Base-by-base conservation (phyloP, 208 protist species). In the Crithidia mellificae region DNA sequence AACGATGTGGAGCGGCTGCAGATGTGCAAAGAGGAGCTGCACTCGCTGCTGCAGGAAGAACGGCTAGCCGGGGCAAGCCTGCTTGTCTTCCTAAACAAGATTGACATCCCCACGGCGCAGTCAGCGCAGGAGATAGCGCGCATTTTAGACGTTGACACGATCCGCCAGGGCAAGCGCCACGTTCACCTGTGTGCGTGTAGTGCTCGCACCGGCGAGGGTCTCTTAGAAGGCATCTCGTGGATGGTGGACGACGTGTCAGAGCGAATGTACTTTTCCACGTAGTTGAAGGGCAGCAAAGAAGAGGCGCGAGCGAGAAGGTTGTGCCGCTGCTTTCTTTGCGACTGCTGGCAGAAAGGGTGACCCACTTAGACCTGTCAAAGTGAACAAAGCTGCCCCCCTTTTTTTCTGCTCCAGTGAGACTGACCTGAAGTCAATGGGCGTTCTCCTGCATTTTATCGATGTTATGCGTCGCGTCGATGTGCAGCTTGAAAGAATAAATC, bases 71-170 rank as follows among this genome's bases (percentile, higher is more conserved):
- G 98, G 6, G 98, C 98, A 11, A 98, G 98, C 41, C 78, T 99
- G 57, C 84, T 99, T 1, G 88, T 99, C n/a, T 99, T 99, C 67
- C 95, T 99, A 32, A 99, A 99, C 83, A 99, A 99, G 83, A 94
- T 99, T 61, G 99, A 99, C 80, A 90, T 99, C 24, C 74, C 86
- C 38, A 88, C 79, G 2, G 74, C 92, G 8, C 74, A 94, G 22
- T 49, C 77, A 25, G 78, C 88, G 30, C 72, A 55, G 30, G 80
- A 94, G 20, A 91, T 96, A 64, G 87, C 88, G 22, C 43, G 56
- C 27, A 54, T 87, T 11, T 74, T 95, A 39, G 91, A 96, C 47
- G 75, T 96, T 15, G 85, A 86, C 32, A 84, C 80, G 34, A 91
- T 96, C 63, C 80, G 86, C n/a, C 74, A 87, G 50, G 88, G 87